Percentiles rank a stretch among this genome's conserved stretches.
Conservation (phyloP, 2,329 filamentous ascomycete genomes). For the Ascochyta viciae-villosae region DNA sequence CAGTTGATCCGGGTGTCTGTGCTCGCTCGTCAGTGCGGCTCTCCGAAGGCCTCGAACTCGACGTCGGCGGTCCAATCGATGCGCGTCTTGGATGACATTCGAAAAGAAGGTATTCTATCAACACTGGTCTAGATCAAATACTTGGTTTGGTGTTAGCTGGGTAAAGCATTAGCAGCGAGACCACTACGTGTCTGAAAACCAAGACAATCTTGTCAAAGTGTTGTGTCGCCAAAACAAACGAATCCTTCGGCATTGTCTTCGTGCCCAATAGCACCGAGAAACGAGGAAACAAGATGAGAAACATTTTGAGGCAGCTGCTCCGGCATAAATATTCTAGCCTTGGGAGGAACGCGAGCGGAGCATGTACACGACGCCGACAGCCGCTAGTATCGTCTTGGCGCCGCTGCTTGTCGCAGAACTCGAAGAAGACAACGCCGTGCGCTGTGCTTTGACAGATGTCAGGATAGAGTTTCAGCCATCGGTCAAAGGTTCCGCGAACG, state of each 20-base stretch:
- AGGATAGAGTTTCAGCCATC: conserved; percentile 2
- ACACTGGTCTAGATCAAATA: background rate
- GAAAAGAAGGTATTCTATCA: background rate
- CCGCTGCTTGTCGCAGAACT: conserved; percentile 6
- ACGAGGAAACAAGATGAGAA: conserved; percentile 14
- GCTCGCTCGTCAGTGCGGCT: conserved; percentile 11
- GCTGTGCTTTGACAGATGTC: conserved; percentile 15
- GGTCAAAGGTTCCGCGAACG: conserved; percentile 11
- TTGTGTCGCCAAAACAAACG: background rate
- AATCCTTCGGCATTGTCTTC: background rate
- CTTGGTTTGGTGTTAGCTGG: background rate
- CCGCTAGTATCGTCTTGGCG: background rate
- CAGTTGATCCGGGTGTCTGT: conserved; percentile 1
- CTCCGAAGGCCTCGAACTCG: conserved; percentile 5
- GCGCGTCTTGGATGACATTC: background rate
- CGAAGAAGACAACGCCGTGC: background rate
- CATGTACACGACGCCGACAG: background rate
- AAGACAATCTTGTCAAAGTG: background rate
- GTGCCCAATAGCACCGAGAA: conserved; percentile 3
- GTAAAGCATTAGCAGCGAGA: background rate
- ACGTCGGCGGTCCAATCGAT: background rate
- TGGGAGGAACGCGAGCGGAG: background rate
- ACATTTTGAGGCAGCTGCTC: conserved; percentile 8
- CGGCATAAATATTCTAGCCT: conserved; percentile 11
- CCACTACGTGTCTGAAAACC: background rate